Evolutionary conservation across 306 rosid species (phyloP).

Genomic region (Medicago arabica): DNA sequence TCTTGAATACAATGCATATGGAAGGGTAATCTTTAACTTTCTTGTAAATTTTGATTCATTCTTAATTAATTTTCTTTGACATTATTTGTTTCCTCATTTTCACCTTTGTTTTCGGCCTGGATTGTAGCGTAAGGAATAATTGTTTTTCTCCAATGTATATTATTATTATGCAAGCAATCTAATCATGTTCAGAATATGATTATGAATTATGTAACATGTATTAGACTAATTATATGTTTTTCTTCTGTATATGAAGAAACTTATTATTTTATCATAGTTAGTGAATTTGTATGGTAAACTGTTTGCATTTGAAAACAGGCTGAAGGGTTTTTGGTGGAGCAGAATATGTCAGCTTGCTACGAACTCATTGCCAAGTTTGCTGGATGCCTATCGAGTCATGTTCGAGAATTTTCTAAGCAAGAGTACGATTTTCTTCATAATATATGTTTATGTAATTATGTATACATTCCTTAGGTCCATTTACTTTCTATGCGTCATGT

Average conservation of each 20-base stretch:
- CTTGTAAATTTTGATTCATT: neutral
- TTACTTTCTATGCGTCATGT: no score
- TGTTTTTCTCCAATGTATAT: neutral
- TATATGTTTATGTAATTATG: no score
- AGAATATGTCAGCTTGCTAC: constrained; percentile 64
- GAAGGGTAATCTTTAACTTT: constrained; percentile 59
- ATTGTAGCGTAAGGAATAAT: constrained; percentile 22
- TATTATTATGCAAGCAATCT: no score
- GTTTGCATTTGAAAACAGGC: constrained; percentile 58
- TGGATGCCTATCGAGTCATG: constrained; percentile 50
- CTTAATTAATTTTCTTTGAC: neutral
- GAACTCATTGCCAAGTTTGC: constrained; percentile 54
- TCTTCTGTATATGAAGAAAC: neutral
- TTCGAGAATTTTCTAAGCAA: constrained; percentile 58
- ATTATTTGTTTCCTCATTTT: neutral
- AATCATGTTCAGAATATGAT: no score
- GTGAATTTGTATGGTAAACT: neutral
- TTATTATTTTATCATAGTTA: neutral
- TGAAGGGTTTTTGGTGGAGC: constrained; percentile 75
- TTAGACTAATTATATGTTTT: neutral
- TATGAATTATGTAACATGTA: no score
- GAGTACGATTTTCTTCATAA: constrained; percentile 49
- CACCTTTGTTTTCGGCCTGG: neutral
- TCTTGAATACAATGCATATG: constrained; percentile 73
- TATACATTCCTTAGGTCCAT: no score